Base-by-base conservation (phyloP, 2,329 filamentous ascomycete genomes). In the Pseudogymnoascus sp. region DNA sequence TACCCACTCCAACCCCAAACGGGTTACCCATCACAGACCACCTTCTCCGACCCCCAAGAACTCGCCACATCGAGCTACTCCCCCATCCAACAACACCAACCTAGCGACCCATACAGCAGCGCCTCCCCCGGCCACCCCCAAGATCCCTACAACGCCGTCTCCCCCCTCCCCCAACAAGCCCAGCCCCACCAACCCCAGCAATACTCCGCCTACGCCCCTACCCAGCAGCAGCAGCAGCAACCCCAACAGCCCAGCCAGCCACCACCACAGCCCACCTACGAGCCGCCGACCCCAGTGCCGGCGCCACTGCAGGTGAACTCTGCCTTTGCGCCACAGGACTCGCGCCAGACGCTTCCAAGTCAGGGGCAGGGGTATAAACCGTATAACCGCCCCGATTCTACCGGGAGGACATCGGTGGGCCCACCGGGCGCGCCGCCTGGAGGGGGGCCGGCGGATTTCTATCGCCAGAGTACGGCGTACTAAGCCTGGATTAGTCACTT, bases 41-140 rank as follows among this genome's bases (percentile, higher is more conserved):
- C 84, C 10, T 89, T 88, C 68, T 85, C 86, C 29, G 83, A 85
- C 66, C 85, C 89, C 0, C 90, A 92, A 74, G 90, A 93, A 75
- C 78, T 93, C 55, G 87, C 89, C 26, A 91, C 89, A 0, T 89
- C 88, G 0, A 84, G 84, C 8, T 92, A 92, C 70, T 89, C 88
- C 3, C 89, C 89, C 43, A 81, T 89, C 39, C 79, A 82, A 43
- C 65, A 66, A 45, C 66, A 68, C 33, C 71, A 80, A 79, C 31
- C 74, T 71, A 65, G 75, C 76, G 49, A 72, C n/a, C 49, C 66
- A 16, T 72, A 73, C 45, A 67, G 26, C 26, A 29, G 26, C 7
- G 26, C 66, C 23, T 69, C 70, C 26, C 55, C 31, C n/a, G 55
- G 11, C 68, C 68, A 6, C 63, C 67, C 62, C 16, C 71, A 72